These are phyloP conservation scores for Penicillium taxi DNA, from an alignment of 495 filamentous ascomycete species.

Conservation along the genomic window DNA sequence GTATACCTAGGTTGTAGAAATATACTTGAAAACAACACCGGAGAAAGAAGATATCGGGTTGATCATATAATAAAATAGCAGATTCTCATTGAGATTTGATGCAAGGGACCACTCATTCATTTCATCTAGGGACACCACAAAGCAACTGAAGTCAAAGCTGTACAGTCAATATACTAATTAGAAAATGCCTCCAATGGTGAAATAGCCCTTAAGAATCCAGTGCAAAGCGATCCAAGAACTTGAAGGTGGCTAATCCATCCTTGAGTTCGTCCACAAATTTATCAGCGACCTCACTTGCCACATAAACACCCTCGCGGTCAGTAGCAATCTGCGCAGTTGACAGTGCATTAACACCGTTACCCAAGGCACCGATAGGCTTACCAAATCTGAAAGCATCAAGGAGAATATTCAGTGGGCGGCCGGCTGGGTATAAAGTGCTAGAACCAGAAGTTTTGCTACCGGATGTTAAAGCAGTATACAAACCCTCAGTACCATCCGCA, in stretches of 20 bases:
- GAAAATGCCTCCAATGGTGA: too few relatives aligned
- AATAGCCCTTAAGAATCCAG: conserved; percentile 22
- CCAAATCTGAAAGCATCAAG: conserved; percentile 61
- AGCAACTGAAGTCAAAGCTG: too few relatives aligned
- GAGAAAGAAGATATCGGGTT: too few relatives aligned
- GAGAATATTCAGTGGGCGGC: conserved; percentile 57
- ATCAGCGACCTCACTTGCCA: conserved; percentile 18
- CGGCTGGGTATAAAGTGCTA: conserved; percentile 53
- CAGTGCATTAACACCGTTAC: conserved; percentile 38
- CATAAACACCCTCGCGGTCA: conserved; percentile 46
- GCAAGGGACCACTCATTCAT: too few relatives aligned
- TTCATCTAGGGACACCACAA: too few relatives aligned
- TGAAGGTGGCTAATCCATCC: conserved; percentile 57
- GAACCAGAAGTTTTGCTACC: conserved; percentile 17
- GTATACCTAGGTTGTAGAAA: too few relatives aligned
- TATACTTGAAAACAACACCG: too few relatives aligned
- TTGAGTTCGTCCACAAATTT: conserved; percentile 43
- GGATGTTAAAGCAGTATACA: conserved; percentile 40
- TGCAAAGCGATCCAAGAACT: conserved; percentile 47
- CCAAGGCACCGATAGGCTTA: conserved; percentile 62
- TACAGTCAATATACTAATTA: too few relatives aligned
- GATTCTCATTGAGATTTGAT: too few relatives aligned
- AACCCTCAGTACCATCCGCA: conserved; percentile 44
- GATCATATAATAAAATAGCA: too few relatives aligned
- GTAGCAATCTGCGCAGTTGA: conserved; percentile 29